phyloP scores from a whole-genome alignment of 305 asterid genomes.

The Plantago rigida region DNA sequence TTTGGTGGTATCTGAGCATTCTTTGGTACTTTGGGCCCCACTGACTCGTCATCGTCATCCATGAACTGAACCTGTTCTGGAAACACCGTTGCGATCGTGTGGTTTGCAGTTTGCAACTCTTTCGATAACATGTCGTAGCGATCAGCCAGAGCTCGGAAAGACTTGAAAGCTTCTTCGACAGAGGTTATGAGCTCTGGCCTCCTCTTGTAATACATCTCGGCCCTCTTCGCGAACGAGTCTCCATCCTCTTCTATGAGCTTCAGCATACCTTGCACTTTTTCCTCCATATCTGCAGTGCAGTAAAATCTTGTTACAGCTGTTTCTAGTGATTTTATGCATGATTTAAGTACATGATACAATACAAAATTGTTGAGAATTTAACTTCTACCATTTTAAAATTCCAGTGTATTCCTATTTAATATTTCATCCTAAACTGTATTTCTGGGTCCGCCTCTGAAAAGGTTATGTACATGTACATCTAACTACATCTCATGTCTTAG shows the following conservation, averaged over 20 bases:
- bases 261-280: slow-evolving; percentile 49
- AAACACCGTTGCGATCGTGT: slow-evolving; percentile 50
- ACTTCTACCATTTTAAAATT: too few species aligned
- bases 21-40: slow-evolving; percentile 22
- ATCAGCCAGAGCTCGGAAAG: slow-evolving; percentile 53
- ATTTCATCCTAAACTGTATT: too few species aligned
- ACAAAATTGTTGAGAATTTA: too few species aligned
- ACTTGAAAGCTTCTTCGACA: slow-evolving; percentile 56
- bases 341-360: too few species aligned
- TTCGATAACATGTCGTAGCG: slow-evolving; percentile 56
- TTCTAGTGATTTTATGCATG: background rate
- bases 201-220: slow-evolving; percentile 67
- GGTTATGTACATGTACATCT: too few species aligned
- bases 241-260: slow-evolving; percentile 58
- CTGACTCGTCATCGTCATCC: slow-evolving; percentile 40
- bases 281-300: slow-evolving; percentile 54
- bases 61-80: slow-evolving; percentile 60
- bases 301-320: background rate
- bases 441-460: too few species aligned
- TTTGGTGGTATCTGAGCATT: slow-evolving; percentile 21
- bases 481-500: too few species aligned
- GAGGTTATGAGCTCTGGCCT: slow-evolving; percentile 58
- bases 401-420: too few species aligned
- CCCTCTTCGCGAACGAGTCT: slow-evolving; percentile 66
- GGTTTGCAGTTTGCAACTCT: slow-evolving; percentile 58